phyloP scores from a whole-genome alignment of 2,329 filamentous ascomycete genomes.

The Sarocladium kiliense region DNA sequence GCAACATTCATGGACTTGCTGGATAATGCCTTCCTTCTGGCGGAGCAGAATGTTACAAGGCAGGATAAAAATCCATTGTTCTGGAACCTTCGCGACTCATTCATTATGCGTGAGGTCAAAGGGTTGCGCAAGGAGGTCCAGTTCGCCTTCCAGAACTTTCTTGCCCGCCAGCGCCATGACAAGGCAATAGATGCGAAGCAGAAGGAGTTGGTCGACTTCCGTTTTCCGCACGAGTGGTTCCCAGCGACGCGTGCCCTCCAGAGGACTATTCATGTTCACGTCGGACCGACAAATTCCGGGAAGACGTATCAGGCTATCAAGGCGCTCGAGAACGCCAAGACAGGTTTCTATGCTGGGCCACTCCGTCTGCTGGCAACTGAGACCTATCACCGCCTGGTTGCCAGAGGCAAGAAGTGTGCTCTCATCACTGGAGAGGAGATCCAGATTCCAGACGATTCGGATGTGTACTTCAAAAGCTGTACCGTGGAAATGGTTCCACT shows the following conservation, averaged over 20 bases:
- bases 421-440: conserved; percentile 90
- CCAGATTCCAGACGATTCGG: conserved; percentile 55
- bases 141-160: conserved; percentile 63
- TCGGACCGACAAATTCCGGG: conserved; percentile 95
- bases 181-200: conserved; percentile 53
- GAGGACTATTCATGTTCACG: conserved; percentile 83
- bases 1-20: conserved; percentile 40
- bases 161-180: conserved; percentile 54
- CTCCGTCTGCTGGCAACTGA: conserved; percentile 87
- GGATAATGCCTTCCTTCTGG: conserved; percentile 38
- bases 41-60: conserved; percentile 30
- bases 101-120: conserved; percentile 44
- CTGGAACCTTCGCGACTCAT: conserved; percentile 54
- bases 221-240: conserved; percentile 91
- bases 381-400: conserved; percentile 81
- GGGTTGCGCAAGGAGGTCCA: conserved; percentile 55
- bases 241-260: conserved; percentile 75
- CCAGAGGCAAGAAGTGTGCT: conserved; percentile 70
- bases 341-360: conserved; percentile 86
- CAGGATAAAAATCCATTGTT: conserved; percentile 48
- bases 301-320: conserved; percentile 95
- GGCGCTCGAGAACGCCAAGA: conserved; percentile 68
- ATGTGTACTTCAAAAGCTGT: conserved; percentile 67
- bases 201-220: conserved; percentile 67
- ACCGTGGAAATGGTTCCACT: conserved; percentile 82